Evolutionary conservation across 2,329 filamentous ascomycete genomes (phyloP).

Genomic region (Tolypocladium tropicale): DNA sequence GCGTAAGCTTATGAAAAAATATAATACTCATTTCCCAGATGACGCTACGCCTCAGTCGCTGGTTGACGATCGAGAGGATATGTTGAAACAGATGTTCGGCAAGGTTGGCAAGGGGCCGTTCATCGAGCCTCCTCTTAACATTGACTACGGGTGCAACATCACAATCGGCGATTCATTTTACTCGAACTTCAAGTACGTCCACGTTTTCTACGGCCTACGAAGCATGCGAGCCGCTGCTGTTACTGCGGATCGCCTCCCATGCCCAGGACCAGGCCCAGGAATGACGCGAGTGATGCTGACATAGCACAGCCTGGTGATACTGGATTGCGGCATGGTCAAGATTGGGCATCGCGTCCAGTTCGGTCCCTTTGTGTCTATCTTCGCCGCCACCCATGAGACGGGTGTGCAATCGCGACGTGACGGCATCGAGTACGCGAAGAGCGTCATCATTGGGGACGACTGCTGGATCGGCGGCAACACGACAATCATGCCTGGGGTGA

Average conservation of each 20-base stretch:
- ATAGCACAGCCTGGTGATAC: conserved; percentile 40
- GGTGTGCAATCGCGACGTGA: conserved; percentile 42
- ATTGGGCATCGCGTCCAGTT: conserved; percentile 64
- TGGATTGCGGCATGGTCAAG: conserved; percentile 61
- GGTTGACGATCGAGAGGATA: conserved; percentile 26
- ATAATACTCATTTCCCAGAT: conserved; percentile 45
- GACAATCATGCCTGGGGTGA: conserved; percentile 41
- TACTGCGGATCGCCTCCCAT: not conserved
- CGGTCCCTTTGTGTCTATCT: conserved; percentile 62
- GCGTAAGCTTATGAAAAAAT: conserved; percentile 44
- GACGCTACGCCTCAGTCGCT: conserved; percentile 31
- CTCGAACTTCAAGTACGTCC: conserved; percentile 35
- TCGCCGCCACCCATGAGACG: conserved; percentile 60
- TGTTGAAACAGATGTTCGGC: conserved; percentile 40
- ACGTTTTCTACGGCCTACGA: no score
- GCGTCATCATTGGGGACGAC: conserved; percentile 39
- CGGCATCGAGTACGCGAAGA: conserved; percentile 33
- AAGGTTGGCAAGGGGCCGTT: conserved; percentile 39
- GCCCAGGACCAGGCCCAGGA: no score
- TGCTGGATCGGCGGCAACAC: conserved; percentile 44
- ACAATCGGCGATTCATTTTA: conserved; percentile 53
- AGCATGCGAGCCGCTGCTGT: not conserved
- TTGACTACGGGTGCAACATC: conserved; percentile 60
- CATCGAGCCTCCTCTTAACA: conserved; percentile 50
- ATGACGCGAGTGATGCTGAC: not conserved